Base-by-base conservation (phyloP, 140 eudicot genomes). In the Cichorium intybus region DNA sequence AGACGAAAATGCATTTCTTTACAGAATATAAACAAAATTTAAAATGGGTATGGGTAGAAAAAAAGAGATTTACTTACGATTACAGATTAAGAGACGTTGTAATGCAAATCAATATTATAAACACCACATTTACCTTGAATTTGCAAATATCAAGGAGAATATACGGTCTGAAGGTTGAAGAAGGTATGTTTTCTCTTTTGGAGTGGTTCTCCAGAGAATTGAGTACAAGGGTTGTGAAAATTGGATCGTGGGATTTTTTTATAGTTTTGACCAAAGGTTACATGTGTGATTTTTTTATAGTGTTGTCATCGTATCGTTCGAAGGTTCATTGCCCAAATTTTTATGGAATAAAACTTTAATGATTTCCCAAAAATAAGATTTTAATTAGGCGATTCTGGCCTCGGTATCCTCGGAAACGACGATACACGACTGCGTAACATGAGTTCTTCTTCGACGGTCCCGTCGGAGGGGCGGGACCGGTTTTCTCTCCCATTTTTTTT, bases 201-300 rank as follows among this genome's bases (percentile, higher is more conserved):
- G 51, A 24, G 71, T 50, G 61, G 61, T 50, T 65, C 24, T 41
- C 41, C 24, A 62, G 53, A 15, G 56, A 43, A 15, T 47, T 10
- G 34, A 66, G 49, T 14, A 66, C 22, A 28, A 10, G 69, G 9
- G 57, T 50, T 41, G 33, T 35, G 47, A 41, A 12, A 62, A 54
- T 39, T 53, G 49, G 71, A 63, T 52, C 71, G 77, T 62, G 77
- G 54, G 71, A 62, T 24, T 53, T 24, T 53, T 72, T 37, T 61
- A 71, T 61, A 27, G 63, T 37, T 16, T 24, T 37, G 41, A 61
- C 21, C 20, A 55, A 60, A 35, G 70, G 58, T 29, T 48, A 29
- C 68, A 69, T 46, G 67, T 69, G 67, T 11, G 3, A n/a, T n/a
- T n/a, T n/a, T n/a, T n/a, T n/a, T n/a, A n/a, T n/a, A n/a, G n/a